These are phyloP conservation scores for Carnegiea gigantea DNA, from an alignment of 179 eudicot species.

Conservation along the genomic window DNA sequence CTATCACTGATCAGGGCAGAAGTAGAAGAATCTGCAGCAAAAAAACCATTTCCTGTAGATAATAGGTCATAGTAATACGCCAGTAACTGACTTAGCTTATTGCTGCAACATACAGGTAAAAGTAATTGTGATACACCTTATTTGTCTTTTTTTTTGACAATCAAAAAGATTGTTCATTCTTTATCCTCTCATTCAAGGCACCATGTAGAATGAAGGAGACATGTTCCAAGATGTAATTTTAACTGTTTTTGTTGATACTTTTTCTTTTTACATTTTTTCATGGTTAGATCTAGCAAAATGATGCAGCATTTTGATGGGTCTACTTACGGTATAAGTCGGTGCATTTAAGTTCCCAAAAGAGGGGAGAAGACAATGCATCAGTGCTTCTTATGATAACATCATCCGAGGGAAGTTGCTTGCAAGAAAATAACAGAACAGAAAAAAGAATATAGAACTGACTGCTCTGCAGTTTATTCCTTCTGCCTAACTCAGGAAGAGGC, in stretches of 20 bases:
- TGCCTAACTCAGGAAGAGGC: background rate
- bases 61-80: constrained; percentile 25
- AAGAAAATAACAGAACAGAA: background rate
- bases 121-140: constrained; percentile 8
- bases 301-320: constrained; percentile 3
- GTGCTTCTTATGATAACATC: constrained; percentile 7
- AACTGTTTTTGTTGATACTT: background rate
- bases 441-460: background rate
- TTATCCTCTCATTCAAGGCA: constrained; percentile 13
- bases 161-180: constrained; percentile 11
- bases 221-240: constrained; percentile 3
- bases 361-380: background rate
- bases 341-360: background rate
- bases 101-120: constrained; percentile 19
- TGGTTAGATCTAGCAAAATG: constrained; percentile 9
- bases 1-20: constrained; percentile 42
- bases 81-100: constrained; percentile 16
- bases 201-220: constrained; percentile 10
- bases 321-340: background rate
- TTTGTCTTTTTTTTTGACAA: constrained; percentile 5
- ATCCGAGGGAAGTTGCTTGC: background rate
- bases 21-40: constrained; percentile 33
- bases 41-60: constrained; percentile 32
- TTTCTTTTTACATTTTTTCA: constrained; percentile 4
- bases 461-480: background rate